Percentiles rank a stretch among this genome's conserved stretches.
phyloP scores from a whole-genome alignment of 2,329 filamentous ascomycete species.

The Colletotrichum zoysiae region DNA sequence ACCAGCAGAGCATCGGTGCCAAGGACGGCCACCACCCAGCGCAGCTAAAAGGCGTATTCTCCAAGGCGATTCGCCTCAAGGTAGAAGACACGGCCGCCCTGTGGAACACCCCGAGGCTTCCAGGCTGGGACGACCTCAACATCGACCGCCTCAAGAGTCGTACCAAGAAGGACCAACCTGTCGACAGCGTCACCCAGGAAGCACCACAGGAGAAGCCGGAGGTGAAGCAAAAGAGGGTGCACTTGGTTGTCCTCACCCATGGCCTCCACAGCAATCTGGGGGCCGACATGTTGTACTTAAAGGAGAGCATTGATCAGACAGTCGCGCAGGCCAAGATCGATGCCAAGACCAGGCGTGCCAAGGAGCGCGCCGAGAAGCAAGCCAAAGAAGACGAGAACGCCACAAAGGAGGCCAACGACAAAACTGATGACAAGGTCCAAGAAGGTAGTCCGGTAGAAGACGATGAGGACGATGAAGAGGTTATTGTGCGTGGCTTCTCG shows the following conservation, averaged over 20 bases:
- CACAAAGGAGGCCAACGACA: background rate
- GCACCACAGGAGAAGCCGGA: conserved; percentile 47
- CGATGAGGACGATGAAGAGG: conserved; percentile 75
- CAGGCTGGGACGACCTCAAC: conserved; percentile 68
- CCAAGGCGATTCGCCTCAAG: conserved; percentile 79
- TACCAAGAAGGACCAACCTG: conserved; percentile 48
- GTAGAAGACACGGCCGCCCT: conserved; percentile 90
- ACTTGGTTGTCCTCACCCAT: conserved; percentile 93
- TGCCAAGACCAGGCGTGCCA: conserved; percentile 70
- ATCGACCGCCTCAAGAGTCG: conserved; percentile 47
- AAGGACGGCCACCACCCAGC: conserved; percentile 71
- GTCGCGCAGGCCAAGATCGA: conserved; percentile 80
- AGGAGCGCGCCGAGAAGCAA: conserved; percentile 56
- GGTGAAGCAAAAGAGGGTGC: conserved; percentile 80
- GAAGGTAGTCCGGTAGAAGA: conserved; percentile 38
- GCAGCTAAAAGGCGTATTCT: conserved; percentile 84
- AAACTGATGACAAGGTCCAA: conserved; percentile 5
- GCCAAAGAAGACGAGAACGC: conserved; percentile 26
- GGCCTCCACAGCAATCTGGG: conserved; percentile 96
- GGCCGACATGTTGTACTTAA: conserved; percentile 95
- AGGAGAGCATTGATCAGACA: conserved; percentile 94
- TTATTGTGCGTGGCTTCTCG: conserved; percentile 89
- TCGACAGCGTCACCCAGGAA: conserved; percentile 51
- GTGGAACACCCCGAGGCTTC: conserved; percentile 92
- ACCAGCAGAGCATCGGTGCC: conserved; percentile 72